Evolutionary conservation across 2,329 filamentous ascomycete species (phyloP), one percentile per base, ranked within the genome.

Genomic region (Xylaria digitata): DNA sequence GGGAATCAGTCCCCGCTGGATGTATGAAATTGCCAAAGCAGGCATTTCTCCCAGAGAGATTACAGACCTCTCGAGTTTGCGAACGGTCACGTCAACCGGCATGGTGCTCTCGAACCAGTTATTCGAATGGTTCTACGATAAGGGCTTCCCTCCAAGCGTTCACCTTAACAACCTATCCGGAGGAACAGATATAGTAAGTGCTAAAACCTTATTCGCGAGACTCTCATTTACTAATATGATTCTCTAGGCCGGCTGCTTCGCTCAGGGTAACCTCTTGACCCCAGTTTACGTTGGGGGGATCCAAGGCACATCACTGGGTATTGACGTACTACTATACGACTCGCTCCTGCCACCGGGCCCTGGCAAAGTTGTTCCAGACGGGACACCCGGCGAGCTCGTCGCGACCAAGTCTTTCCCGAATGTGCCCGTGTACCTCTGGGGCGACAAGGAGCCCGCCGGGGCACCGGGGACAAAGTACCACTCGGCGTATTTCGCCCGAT

Each of bases 41-140:
- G 82, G 83, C 0, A 84, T 94, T 48, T 79, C 81, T 0, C 92
- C 92, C 0, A 84, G 86, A 11, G 81, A 89, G 1, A 80, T 89
- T 8, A 84, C 86, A 0, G 86, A 95, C 72, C 78, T 96, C 37
- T 87, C 85, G 7, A 79, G 78, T 6, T 81, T 96, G 30, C 80
- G 82, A 32, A 78, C 83, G 2, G 91, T 95, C 34, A 88, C 85
- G 0, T 90, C 87, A 59, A 96, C 93, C 0, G 93, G 93, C 3
- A 95, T 95, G 92, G 92, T 96, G 0, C 83, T 96, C 2, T 88
- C 91, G 0, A 88, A 94, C 55, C 86, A 90, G 45, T 82, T 93
- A 40, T 95, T 94, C 75, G 89, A 93, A 75, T 96, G 93, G 92
- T 82, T 92, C 83, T 80, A 94, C 75, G 90, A 93, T 71, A 80